Evolutionary conservation across 352 stramenopile species (phyloP), one percentile per base, ranked within the genome.

Genomic region (Hyaloperonospora arabidopsidis): DNA sequence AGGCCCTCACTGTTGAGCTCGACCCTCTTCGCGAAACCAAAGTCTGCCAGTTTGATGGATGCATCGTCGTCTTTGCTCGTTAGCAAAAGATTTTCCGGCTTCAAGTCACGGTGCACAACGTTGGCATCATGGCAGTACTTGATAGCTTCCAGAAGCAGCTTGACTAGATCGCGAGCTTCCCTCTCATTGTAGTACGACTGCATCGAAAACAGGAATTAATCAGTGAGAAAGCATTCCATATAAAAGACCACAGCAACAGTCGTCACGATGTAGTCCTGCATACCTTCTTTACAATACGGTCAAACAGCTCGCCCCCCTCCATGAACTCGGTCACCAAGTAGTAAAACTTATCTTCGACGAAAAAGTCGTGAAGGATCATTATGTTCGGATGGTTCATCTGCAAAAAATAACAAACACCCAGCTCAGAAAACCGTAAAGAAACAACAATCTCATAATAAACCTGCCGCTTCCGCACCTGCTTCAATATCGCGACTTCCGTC

Each of bases 251-350:
- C 11, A 18, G 40, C 49, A 18, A 1, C 40, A 34, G n/a, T 28
- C 5, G 23, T 40, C 19, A 15, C 25, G 25, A 19, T 19, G 19
- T 8, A 8, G 25, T 8, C 8, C 25, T 32, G 58, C 67, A 14
- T 43, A 89, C 81, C 72, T 93, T 93, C 49, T 93, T 75, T 13
- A 93, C 83, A 8, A 93, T 90, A 45, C 83, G 83, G 23, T 91
- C 84, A 52, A 94, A 92, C 11, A 91, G 76, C 55, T 92, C 82
- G 18, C 92, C 91, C 25, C 96, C 96, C 32, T 86, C 87, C 78
- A 98, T 97, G 48, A 97, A 92, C 71, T 99, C 95, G 32, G 97
- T 98, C 2, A 99, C 93, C 45, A 99, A 76, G 70, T 98, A 98
- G 71, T 97, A 99, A 59, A 97, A 85, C 44, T 97, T 93, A 2